phyloP scores from a whole-genome alignment of 2,329 filamentous ascomycete species.

The Orbilia quercus region DNA sequence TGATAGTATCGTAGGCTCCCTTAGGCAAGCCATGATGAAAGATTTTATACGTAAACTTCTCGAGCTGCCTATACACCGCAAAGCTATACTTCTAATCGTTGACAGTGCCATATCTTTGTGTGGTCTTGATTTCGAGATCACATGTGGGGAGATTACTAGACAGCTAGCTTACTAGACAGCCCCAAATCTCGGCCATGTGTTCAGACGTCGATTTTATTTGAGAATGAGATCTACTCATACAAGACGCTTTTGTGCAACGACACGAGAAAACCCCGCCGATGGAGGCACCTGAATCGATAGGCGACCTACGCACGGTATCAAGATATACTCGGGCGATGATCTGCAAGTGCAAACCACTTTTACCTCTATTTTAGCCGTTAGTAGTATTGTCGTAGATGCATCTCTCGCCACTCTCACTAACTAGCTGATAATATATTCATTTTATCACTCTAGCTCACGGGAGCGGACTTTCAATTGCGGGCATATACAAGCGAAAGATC shows the following conservation, averaged over 20 bases:
- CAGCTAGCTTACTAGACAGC: no score
- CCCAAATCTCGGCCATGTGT: no score
- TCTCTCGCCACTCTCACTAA: background rate
- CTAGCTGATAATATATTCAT: background rate
- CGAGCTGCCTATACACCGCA: no score
- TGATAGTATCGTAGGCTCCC: no score
- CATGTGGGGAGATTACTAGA: no score
- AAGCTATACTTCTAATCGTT: no score
- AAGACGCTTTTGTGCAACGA: constrained; percentile 16
- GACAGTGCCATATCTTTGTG: no score
- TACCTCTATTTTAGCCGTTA: background rate
- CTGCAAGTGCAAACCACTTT: constrained; percentile 13
- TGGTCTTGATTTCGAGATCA: no score
- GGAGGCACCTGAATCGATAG: constrained; percentile 2
- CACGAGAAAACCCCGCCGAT: background rate
- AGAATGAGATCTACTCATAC: background rate
- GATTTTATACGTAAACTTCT: no score
- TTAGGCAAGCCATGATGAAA: no score
- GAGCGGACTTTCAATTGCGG: background rate
- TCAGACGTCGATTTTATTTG: no score
- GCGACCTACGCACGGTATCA: constrained; percentile 1
- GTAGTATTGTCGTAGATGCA: background rate
- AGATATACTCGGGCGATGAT: constrained; percentile 34
- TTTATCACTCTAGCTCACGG: background rate
- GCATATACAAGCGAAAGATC: constrained; percentile 32